Base-by-base conservation (phyloP, 192 early-diverging fungal genomes). In the Coemansia sp. region DNA sequence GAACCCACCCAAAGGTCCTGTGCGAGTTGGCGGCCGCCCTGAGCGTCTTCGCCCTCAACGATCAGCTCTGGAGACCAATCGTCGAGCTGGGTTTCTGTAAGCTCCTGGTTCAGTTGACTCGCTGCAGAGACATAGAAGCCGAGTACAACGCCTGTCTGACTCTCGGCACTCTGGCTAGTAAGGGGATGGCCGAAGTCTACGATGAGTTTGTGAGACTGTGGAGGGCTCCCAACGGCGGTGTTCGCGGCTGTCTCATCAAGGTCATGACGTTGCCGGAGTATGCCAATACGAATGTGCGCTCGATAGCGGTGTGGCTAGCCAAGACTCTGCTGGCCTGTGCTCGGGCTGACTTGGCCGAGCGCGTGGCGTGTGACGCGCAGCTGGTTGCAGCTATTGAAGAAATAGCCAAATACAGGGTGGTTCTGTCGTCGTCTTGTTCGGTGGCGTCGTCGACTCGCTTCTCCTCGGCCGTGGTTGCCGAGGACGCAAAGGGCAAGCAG, bases 201-300 rank as follows among this genome's bases (percentile, higher is more conserved):
- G 70, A 69, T 24, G 76, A 73, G 76, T 59, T 78, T n/a, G 28
- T 67, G 48, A 64, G 65, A 13, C n/a, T 73, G 56, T 79, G 76
- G 76, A 33, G 53, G 7, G 60, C 60, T 28, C 70, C 70, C 14
- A 60, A 45, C 11, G 59, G 51, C 46, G 70, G 76, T 0, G 57
- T 73, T 53, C 70, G 70, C 31, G 67, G 42, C 8, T 69, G 63
- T 9, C 46, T 73, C 13, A 43, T 59, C 3, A 57, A 56, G 10
- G 55, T 56, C 0, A 60, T 79, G 59, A 37, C 60, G 0, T 23
- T 42, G 35, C 26, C 66, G 3, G 76, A 69, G 48, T 73, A 73
- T 21, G 56, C 43, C 10, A 37, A 65, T 2, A 59, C 69, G 11
- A 45, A 63, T 20, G 60, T 73, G 37, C 77, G 73, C 38, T 50